These are phyloP conservation scores for Hypoxylon sp. DNA, from an alignment of 2,329 filamentous ascomycete species.

Conservation along the genomic window DNA sequence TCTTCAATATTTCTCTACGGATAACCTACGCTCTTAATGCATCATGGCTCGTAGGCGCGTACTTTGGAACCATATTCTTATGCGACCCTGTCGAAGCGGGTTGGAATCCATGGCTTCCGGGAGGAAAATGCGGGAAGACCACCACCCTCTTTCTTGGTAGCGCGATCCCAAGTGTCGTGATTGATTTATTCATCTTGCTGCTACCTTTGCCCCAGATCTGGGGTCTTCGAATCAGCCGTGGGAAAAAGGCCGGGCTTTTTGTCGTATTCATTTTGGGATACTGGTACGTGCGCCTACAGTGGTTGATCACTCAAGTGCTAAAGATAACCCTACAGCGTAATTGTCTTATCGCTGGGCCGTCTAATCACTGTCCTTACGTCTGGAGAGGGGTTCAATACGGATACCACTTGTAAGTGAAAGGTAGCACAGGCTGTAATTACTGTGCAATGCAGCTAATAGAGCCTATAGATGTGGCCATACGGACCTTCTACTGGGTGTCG, in stretches of 20 bases:
- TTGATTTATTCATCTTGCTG: conserved; percentile 7
- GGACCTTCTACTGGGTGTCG: not conserved
- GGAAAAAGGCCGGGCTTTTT: not conserved
- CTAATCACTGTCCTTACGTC: not conserved
- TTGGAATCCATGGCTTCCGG: not conserved
- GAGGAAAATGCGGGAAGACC: not conserved
- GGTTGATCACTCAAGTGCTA: not conserved
- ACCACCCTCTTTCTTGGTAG: not conserved
- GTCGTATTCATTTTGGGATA: conserved; percentile 6
- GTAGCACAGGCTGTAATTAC: not conserved
- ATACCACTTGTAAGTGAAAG: not conserved
- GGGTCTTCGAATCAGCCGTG: conserved; percentile 1
- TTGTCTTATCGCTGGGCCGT: not conserved
- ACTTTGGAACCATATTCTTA: not conserved
- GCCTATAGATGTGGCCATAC: not conserved
- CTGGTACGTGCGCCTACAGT: not conserved
- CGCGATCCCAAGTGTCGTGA: conserved; percentile 3
- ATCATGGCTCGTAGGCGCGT: not conserved
- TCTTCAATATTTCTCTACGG: not conserved
- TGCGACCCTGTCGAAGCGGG: not conserved
- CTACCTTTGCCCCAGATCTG: conserved; percentile 9
- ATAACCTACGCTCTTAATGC: not conserved
- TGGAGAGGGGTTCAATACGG: not conserved
- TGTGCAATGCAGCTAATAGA: too few species aligned
- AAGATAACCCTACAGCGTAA: not conserved